A percentile compares a stretch with the other conserved stretches of the same genome.
phyloP scores from a whole-genome alignment of 768 basidiomycete genomes.

The Xanthoconium stramineum region DNA sequence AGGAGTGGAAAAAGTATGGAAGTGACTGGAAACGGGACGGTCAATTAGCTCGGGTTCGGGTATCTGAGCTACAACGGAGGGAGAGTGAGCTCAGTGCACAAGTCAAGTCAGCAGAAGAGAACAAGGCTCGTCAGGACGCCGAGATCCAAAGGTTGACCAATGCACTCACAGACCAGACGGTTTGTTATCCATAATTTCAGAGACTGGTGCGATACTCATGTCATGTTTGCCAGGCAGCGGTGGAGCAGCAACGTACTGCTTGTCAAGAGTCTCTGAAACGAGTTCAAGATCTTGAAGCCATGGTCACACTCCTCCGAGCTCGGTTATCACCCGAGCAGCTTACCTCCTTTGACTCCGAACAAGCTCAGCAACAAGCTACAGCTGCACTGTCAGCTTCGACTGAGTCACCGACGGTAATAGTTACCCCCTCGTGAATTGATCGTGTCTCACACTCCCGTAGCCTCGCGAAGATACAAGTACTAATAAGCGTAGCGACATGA shows the following conservation, averaged over 20 bases:
- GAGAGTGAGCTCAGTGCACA: conserved; percentile 9
- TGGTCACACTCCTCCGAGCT: conserved; percentile 14
- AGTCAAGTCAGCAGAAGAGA: conserved; percentile 12
- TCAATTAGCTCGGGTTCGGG: conserved; percentile 11
- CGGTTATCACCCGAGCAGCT: conserved; percentile 21
- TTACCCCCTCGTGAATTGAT: not conserved
- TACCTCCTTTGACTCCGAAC: conserved; percentile 8
- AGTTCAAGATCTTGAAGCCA: conserved; percentile 16
- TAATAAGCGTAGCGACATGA: conserved; percentile 19
- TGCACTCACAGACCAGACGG: conserved; percentile 21
- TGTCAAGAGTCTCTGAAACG: conserved; percentile 14
- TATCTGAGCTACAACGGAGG: conserved; percentile 9
- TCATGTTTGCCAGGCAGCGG: conserved; percentile 8
- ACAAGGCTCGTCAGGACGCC: conserved; percentile 1
- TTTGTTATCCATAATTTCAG: conserved; percentile 11
- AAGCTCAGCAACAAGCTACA: not conserved
- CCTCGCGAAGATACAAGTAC: conserved; percentile 1
- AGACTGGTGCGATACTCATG: not conserved
- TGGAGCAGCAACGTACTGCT: conserved; percentile 11
- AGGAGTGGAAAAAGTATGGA: conserved; percentile 26
- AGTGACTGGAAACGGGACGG: conserved; percentile 24
- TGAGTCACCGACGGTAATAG: conserved; percentile 12
- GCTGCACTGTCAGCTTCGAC: not conserved
- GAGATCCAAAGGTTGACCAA: conserved; percentile 13
- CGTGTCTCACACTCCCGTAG: conserved; percentile 11